Evolutionary conservation across 1,284 basidiomycete species (phyloP).

Genomic region (Prillingera fragicola): DNA sequence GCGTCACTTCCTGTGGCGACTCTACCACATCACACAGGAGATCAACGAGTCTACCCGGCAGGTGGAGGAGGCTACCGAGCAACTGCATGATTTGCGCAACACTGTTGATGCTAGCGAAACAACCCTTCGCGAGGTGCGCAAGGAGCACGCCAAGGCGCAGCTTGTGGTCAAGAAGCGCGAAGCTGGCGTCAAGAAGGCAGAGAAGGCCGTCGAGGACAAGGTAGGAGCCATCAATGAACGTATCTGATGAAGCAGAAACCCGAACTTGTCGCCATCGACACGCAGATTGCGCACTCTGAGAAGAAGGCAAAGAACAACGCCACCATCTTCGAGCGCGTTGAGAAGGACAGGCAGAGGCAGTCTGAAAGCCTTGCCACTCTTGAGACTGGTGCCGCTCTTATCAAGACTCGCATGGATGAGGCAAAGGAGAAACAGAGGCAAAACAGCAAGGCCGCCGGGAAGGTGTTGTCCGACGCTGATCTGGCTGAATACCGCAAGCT

Average conservation of each 20-base stretch:
- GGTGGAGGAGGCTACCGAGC: slow-evolving; percentile 67
- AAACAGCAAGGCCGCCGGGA: slow-evolving; percentile 62
- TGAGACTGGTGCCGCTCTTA: slow-evolving; percentile 61
- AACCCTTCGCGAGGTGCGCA: slow-evolving; percentile 53
- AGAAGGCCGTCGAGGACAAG: slow-evolving; percentile 76
- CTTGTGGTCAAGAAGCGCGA: slow-evolving; percentile 68
- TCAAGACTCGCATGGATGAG: slow-evolving; percentile 65
- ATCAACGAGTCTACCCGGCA: slow-evolving; percentile 65
- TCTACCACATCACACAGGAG: slow-evolving; percentile 82
- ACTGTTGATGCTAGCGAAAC: slow-evolving; percentile 52
- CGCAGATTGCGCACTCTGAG: slow-evolving; percentile 78
- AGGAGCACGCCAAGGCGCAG: slow-evolving; percentile 73
- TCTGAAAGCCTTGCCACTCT: slow-evolving; percentile 58
- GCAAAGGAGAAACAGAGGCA: slow-evolving; percentile 75
- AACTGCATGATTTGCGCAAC: slow-evolving; percentile 60
- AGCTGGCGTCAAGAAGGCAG: slow-evolving; percentile 69
- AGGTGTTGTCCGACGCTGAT: slow-evolving; percentile 74
- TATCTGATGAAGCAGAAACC: slow-evolving; percentile 57
- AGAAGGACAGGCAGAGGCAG: slow-evolving; percentile 64
- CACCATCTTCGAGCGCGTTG: slow-evolving; percentile 60
- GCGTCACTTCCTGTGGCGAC: slow-evolving; percentile 76
- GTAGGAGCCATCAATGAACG: slow-evolving; percentile 53
- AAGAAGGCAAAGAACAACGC: slow-evolving; percentile 69
- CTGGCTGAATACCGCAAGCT: slow-evolving; percentile 80
- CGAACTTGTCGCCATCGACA: slow-evolving; percentile 70